These are phyloP conservation scores for Picea mariana DNA, from an alignment of 83 land plant species.

Conservation along the genomic window DNA sequence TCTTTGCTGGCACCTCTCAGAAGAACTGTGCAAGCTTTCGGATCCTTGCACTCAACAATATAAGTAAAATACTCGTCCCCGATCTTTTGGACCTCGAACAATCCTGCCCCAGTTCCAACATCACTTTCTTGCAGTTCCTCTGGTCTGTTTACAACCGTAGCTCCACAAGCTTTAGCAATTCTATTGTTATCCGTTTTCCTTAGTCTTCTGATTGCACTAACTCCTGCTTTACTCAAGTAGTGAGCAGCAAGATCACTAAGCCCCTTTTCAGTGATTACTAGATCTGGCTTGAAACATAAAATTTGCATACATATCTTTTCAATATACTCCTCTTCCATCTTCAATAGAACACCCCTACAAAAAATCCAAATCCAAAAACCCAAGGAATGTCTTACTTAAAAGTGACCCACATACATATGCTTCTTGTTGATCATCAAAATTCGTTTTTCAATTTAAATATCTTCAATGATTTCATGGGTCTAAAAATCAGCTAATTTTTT, in stretches of 20 bases:
- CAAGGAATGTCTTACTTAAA: not conserved
- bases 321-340: conserved; percentile 97
- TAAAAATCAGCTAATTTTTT: no score
- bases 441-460: no score
- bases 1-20: conserved; percentile 96
- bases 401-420: no score
- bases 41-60: conserved; percentile 91
- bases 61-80: conserved; percentile 94
- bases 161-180: conserved; percentile 94
- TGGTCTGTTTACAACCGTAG: conserved; percentile 92
- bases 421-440: no score
- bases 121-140: conserved; percentile 97
- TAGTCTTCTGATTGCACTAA: conserved; percentile 86
- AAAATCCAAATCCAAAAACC: not conserved
- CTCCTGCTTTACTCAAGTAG: conserved; percentile 86
- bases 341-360: conserved; percentile 66
- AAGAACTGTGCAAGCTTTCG: conserved; percentile 97
- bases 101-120: conserved; percentile 94
- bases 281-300: conserved; percentile 86
- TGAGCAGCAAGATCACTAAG: conserved; percentile 93
- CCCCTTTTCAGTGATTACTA: conserved; percentile 95
- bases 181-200: conserved; percentile 95
- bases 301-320: conserved; percentile 79
- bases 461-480: no score
- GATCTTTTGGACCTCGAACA: conserved; percentile 93